phyloP scores from a whole-genome alignment of 805 yeast genomes.

The Cyberlindnera americana region DNA sequence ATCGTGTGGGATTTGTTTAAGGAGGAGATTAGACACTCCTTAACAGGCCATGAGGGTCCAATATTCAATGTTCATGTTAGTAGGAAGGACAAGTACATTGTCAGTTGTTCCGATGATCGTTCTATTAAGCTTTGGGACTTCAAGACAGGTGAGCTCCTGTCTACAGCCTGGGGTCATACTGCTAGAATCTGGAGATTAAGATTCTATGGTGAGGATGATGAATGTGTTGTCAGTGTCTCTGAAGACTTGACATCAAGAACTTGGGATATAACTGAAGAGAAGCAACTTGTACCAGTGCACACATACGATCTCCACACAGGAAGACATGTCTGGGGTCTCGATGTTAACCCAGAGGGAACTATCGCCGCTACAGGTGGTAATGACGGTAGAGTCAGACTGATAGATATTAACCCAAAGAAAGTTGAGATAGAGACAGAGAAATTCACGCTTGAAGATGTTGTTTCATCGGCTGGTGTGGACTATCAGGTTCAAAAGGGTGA shows the following conservation, averaged over 20 bases:
- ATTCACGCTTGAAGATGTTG: constrained; percentile 34
- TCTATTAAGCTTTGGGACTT: constrained; percentile 77
- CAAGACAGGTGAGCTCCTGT: constrained; percentile 50
- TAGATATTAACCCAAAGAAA: constrained; percentile 44
- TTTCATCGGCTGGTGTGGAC: constrained; percentile 21
- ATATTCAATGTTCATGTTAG: constrained; percentile 78
- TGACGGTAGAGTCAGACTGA: constrained; percentile 75
- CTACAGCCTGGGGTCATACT: constrained; percentile 95
- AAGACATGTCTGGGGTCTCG: constrained; percentile 84
- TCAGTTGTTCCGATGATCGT: constrained; percentile 92
- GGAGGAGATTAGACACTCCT: constrained; percentile 44
- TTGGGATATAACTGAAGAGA: constrained; percentile 51
- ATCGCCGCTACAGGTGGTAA: constrained; percentile 87
- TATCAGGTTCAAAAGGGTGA: constrained; percentile 43
- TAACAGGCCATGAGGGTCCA: constrained; percentile 85
- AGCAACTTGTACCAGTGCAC: constrained; percentile 27
- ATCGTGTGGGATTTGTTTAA: constrained; percentile 65
- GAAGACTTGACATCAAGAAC: constrained; percentile 85
- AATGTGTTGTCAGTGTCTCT: constrained; percentile 58
- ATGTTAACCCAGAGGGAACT: constrained; percentile 41
- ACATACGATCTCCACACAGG: constrained; percentile 74
- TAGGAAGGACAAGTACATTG: constrained; percentile 47
- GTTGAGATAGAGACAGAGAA: constrained; percentile 27
- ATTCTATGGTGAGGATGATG: constrained; percentile 42
- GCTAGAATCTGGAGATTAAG: constrained; percentile 88